phyloP scores from a whole-genome alignment of 176 grass and related monocot genomes.

The Rhynchospora tenuis region DNA sequence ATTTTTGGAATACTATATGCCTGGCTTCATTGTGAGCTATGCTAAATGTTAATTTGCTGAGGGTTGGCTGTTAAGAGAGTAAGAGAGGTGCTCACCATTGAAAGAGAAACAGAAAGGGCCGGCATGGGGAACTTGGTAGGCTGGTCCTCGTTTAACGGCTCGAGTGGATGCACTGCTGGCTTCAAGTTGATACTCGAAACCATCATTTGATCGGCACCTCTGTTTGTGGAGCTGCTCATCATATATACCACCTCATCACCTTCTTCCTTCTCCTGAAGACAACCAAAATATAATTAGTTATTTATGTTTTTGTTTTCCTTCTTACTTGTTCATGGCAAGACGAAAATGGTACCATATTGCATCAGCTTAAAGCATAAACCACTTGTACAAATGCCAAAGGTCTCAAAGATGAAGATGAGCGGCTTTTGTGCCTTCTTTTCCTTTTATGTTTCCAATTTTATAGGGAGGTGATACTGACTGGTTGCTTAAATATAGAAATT shows the following conservation, averaged over 20 bases:
- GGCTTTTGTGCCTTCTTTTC: neutral
- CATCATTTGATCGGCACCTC: neutral
- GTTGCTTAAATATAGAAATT: neutral
- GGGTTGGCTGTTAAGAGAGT: neutral
- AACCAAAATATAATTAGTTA: neutral
- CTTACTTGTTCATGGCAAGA: neutral
- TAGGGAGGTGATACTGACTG: neutral
- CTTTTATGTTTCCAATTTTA: neutral
- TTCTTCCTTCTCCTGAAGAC: constrained; percentile 6
- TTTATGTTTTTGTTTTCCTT: neutral
- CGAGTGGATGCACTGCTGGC: neutral
- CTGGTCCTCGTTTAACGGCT: constrained; percentile 3
- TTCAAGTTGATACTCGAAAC: neutral
- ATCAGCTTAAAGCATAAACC: neutral
- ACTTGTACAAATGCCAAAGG: neutral
- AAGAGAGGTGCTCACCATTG: neutral
- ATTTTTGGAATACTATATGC: neutral
- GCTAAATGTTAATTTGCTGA: neutral
- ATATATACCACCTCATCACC: neutral
- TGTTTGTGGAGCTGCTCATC: neutral
- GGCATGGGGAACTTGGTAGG: constrained; percentile 13
- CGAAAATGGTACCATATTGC: neutral
- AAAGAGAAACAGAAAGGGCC: neutral
- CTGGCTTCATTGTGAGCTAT: neutral
- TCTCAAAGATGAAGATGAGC: neutral